Conservation (phyloP, 257 asterid genomes). For the Solanum sejunctum region DNA sequence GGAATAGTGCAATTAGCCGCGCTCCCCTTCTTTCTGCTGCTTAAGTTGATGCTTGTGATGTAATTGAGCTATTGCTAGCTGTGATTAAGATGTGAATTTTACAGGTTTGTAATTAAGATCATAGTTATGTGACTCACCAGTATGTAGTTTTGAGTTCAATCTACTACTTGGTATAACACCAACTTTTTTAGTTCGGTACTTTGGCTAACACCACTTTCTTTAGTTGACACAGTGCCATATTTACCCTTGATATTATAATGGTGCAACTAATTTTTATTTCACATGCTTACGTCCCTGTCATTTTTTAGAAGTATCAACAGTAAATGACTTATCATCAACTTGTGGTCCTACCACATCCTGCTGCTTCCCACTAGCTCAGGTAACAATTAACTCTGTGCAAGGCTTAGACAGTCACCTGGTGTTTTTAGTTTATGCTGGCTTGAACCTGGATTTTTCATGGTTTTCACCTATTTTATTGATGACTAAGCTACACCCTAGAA, state of each 20-base stretch:
- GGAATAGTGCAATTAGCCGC: constrained; percentile 22
- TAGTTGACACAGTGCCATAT: neutral
- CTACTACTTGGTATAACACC: neutral
- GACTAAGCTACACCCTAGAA: neutral
- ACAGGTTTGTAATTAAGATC: neutral
- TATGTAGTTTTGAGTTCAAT: neutral
- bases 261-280: neutral
- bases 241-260: neutral
- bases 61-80: neutral
- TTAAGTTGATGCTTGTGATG: neutral
- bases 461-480: neutral
- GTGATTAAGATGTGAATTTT: neutral
- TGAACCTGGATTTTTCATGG: neutral
- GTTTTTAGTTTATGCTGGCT: neutral
- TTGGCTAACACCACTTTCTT: neutral
- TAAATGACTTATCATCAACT: neutral
- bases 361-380: neutral
- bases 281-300: neutral
- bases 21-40: constrained; percentile 48
- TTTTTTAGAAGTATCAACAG: neutral
- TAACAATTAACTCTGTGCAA: neutral
- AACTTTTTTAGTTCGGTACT: neutral
- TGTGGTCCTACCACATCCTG: neutral
- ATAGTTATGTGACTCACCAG: neutral
- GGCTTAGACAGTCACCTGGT: neutral